Evolutionary conservation across 1,284 basidiomycete genomes (phyloP).

Genomic region (Ceratobasidium sp.): DNA sequence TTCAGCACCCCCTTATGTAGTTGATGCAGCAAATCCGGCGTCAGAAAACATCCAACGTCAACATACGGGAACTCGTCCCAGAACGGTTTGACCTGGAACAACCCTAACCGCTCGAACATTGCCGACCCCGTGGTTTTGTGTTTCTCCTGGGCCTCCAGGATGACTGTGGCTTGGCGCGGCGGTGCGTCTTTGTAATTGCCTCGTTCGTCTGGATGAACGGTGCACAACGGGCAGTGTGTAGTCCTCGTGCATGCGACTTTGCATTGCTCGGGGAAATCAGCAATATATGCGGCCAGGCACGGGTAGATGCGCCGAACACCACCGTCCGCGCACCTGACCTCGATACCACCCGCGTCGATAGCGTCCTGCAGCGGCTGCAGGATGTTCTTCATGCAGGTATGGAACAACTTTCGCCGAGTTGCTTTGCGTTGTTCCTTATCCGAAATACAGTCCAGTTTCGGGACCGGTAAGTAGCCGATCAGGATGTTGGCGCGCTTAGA

Average conservation of each 20-base stretch:
- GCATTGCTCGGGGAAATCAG: slow-evolving; percentile 49
- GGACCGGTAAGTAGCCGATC: slow-evolving; percentile 41
- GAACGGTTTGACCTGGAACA: slow-evolving; percentile 50
- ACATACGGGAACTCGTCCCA: slow-evolving; percentile 53
- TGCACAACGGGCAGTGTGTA: slow-evolving; percentile 42
- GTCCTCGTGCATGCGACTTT: slow-evolving; percentile 21
- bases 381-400: slow-evolving; percentile 25
- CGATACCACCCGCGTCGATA: slow-evolving; percentile 2
- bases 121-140: not conserved
- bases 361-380: slow-evolving; percentile 32
- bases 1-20: slow-evolving; percentile 57
- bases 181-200: slow-evolving; percentile 13
- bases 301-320: slow-evolving; percentile 35
- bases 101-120: slow-evolving; percentile 5
- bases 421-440: not conserved
- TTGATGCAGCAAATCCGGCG: slow-evolving; percentile 57
- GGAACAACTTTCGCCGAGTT: slow-evolving; percentile 15
- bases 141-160: not conserved
- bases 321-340: slow-evolving; percentile 41
- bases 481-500: slow-evolving; percentile 38
- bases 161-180: not conserved
- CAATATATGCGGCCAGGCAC: slow-evolving; percentile 35
- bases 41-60: slow-evolving; percentile 52
- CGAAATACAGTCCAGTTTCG: slow-evolving; percentile 15
- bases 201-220: not conserved